phyloP scores from a whole-genome alignment of 805 yeast species.

The Nakazawaea pomicola region DNA sequence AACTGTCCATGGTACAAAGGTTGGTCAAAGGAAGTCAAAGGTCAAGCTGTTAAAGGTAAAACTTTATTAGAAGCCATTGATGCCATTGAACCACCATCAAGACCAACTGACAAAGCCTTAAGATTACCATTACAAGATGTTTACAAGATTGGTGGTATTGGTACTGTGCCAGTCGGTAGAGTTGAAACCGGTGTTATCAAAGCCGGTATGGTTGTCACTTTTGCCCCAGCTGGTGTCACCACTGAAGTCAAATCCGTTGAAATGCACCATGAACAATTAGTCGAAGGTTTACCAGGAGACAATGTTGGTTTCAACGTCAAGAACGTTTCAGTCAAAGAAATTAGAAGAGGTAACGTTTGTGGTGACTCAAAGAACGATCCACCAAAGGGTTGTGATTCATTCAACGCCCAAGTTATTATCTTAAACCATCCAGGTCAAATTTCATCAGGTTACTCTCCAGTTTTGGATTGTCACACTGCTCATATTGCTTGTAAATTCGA shows the following conservation, averaged over 20 bases:
- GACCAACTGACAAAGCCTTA: slow-evolving; percentile 84
- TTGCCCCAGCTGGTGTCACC: slow-evolving; percentile 88
- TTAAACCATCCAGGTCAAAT: slow-evolving; percentile 92
- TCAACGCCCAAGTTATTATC: slow-evolving; percentile 82
- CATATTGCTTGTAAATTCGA: slow-evolving; percentile 89
- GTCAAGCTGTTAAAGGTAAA: slow-evolving; percentile 71
- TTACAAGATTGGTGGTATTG: slow-evolving; percentile 90
- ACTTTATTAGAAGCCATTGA: slow-evolving; percentile 84
- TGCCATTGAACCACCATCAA: slow-evolving; percentile 71
- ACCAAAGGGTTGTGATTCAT: slow-evolving; percentile 72
- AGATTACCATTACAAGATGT: slow-evolving; percentile 89
- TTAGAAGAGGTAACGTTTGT: slow-evolving; percentile 89
- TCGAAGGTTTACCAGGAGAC: slow-evolving; percentile 87
- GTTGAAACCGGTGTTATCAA: slow-evolving; percentile 90
- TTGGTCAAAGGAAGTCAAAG: slow-evolving; percentile 76
- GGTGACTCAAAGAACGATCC: slow-evolving; percentile 90
- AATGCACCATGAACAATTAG: slow-evolving; percentile 80
- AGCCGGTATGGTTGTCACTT: slow-evolving; percentile 86
- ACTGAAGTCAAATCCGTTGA: slow-evolving; percentile 88
- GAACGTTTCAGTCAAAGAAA: slow-evolving; percentile 84
- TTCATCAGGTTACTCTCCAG: slow-evolving; percentile 88
- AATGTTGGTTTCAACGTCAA: slow-evolving; percentile 87
- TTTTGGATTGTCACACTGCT: slow-evolving; percentile 88
- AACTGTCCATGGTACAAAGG: slow-evolving; percentile 90
- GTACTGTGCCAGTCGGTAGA: slow-evolving; percentile 92